Percentiles rank a stretch among this genome's conserved stretches.
Conservation (phyloP, 2,329 filamentous ascomycete genomes). For the Neonectria magnoliae region DNA sequence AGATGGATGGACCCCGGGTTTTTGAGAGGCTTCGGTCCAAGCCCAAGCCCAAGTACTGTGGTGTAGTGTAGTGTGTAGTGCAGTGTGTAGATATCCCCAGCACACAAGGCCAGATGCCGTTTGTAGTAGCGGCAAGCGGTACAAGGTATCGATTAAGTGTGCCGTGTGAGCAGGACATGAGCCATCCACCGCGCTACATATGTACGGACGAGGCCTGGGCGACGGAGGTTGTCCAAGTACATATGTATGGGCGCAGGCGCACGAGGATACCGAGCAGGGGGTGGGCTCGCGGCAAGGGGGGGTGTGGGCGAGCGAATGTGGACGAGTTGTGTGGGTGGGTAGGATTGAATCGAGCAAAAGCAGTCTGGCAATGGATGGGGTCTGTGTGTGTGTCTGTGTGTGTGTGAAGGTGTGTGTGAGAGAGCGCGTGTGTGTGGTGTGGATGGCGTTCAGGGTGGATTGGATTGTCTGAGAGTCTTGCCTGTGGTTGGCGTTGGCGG, state of each 20-base stretch:
- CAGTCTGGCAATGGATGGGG: not conserved
- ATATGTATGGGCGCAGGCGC: conserved; percentile 36
- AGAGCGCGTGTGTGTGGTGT: conserved; percentile 24
- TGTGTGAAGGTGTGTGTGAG: conserved; percentile 10
- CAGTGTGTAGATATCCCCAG: conserved; percentile 33
- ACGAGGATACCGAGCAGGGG: conserved; percentile 43
- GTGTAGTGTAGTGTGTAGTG: too few relatives aligned
- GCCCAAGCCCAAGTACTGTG: not conserved
- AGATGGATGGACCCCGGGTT: not conserved
- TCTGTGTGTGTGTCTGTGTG: not conserved
- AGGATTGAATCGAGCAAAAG: conserved; percentile 34
- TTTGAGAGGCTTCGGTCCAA: conserved; percentile 15
- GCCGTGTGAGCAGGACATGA: conserved; percentile 35
- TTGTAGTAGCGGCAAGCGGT: conserved; percentile 13
- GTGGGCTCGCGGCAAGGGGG: conserved; percentile 26
- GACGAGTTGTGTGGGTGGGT: conserved; percentile 37
- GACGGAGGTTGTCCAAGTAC: conserved; percentile 39
- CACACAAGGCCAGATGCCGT: conserved; percentile 41
- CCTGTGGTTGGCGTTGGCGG: conserved; percentile 31
- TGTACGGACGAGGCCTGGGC: conserved; percentile 39
- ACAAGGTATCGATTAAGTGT: conserved; percentile 31
- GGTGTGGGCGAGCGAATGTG: conserved; percentile 13
- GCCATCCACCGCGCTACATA: conserved; percentile 41
- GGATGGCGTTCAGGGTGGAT: conserved; percentile 19
- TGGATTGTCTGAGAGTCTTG: conserved; percentile 27